These are phyloP conservation scores for Psilocybe cubensis DNA, from an alignment of 768 basidiomycete species.

Conservation along the genomic window DNA sequence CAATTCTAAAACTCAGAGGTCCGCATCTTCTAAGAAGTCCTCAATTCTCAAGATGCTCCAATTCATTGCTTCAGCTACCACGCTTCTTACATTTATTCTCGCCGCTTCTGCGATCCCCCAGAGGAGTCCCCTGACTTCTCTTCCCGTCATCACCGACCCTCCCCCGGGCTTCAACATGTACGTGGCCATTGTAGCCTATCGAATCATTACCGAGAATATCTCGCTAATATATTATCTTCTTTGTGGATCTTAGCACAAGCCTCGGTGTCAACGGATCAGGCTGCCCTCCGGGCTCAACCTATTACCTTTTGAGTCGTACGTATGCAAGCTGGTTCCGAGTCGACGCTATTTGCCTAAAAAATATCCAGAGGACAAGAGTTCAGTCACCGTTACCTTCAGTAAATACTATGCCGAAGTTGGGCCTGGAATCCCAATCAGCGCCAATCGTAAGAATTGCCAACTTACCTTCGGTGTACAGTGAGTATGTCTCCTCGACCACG, in stretches of 20 bases:
- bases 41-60: slow-evolving; percentile 12
- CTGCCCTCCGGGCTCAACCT: slow-evolving; percentile 23
- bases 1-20: neutral
- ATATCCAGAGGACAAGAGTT: slow-evolving; percentile 18
- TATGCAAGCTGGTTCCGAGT: neutral
- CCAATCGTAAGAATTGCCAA: slow-evolving; percentile 28
- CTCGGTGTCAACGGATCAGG: slow-evolving; percentile 25
- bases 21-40: slow-evolving; percentile 4
- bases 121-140: neutral
- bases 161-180: slow-evolving; percentile 28
- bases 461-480: slow-evolving; percentile 27
- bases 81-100: slow-evolving; percentile 9
- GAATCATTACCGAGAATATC: too few species aligned
- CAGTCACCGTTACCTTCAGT: slow-evolving; percentile 28
- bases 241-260: slow-evolving; percentile 17
- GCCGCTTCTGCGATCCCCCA: slow-evolving; percentile 14
- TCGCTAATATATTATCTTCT: neutral
- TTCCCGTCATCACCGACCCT: slow-evolving; percentile 20
- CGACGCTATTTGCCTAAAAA: neutral
- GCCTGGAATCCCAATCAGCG: slow-evolving; percentile 24
- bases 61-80: slow-evolving; percentile 1
- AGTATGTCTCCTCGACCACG: neutral
- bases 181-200: neutral
- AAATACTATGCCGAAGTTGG: slow-evolving; percentile 26
- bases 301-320: slow-evolving; percentile 22